Conservation (phyloP, 306 rosid genomes). For the Oxytropis ochrocephala region DNA sequence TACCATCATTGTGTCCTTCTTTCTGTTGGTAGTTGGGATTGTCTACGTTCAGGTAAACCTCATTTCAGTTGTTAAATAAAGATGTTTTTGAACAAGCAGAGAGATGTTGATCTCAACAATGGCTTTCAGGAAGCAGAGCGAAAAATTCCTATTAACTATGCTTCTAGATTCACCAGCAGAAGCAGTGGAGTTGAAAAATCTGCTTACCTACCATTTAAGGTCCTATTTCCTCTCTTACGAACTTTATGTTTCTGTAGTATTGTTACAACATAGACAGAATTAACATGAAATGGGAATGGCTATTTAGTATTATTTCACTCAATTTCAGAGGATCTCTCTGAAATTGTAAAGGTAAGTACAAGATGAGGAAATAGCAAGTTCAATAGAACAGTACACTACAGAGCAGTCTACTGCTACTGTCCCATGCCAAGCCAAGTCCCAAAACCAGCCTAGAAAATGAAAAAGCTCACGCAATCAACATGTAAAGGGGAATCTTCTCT, state of each 20-base stretch:
- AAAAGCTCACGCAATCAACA: no score
- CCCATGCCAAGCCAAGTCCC: no score
- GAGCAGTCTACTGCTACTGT: no score
- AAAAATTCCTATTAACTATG: slow-evolving; percentile 93
- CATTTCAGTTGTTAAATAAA: slow-evolving; percentile 11
- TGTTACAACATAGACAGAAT: no score
- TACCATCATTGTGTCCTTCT: slow-evolving; percentile 60
- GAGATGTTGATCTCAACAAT: slow-evolving; percentile 31
- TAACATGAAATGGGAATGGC: no score
- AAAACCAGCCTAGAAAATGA: no score
- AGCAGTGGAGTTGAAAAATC: slow-evolving; percentile 78
- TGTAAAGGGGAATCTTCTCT: no score
- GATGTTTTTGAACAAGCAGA: slow-evolving; percentile 12
- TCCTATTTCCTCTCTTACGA: slow-evolving; percentile 23
- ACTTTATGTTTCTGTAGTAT: slow-evolving; percentile 8
- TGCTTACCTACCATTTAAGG: slow-evolving; percentile 95
- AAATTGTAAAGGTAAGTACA: no score
- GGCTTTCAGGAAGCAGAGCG: slow-evolving; percentile 94
- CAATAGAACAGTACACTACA: no score
- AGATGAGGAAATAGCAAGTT: no score
- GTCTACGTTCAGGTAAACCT: slow-evolving; percentile 90
- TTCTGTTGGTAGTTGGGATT: slow-evolving; percentile 82
- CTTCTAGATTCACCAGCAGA: slow-evolving; percentile 76
- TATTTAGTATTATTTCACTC: no score
- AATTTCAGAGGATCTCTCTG: no score